phyloP scores from a whole-genome alignment of 176 grass and related monocot genomes.

The Canna indica region DNA sequence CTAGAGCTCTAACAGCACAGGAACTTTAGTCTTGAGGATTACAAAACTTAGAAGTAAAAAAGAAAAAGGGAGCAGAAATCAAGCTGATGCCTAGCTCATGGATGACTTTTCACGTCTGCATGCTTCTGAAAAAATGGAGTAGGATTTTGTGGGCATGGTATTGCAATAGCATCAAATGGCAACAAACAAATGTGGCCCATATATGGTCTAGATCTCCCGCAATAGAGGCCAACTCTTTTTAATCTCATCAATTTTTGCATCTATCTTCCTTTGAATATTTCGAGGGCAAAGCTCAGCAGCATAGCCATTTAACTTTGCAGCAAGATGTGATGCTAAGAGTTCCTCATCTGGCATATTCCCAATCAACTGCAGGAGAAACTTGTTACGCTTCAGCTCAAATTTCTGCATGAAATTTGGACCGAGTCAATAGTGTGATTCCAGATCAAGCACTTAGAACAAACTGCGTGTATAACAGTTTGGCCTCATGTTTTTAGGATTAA shows the following conservation, averaged over 20 bases:
- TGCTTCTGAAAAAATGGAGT: too few species aligned
- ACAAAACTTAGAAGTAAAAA: too few species aligned
- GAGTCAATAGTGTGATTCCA: background rate
- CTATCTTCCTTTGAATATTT: conserved; percentile 54
- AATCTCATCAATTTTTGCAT: conserved; percentile 60
- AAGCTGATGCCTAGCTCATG: too few species aligned
- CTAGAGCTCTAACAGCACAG: too few species aligned
- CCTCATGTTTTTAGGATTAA: background rate
- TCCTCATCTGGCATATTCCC: conserved; percentile 83
- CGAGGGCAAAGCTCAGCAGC: conserved; percentile 66
- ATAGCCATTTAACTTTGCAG: conserved; percentile 67
- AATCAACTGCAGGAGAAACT: conserved; percentile 62
- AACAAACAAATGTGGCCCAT: too few species aligned
- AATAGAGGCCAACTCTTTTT: conserved; percentile 82
- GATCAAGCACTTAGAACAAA: background rate
- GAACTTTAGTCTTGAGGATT: too few species aligned
- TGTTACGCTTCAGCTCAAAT: conserved; percentile 87
- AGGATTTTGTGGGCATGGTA: too few species aligned
- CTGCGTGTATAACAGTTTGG: background rate
- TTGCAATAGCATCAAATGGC: too few species aligned
- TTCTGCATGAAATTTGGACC: conserved; percentile 30
- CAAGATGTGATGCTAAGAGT: conserved; percentile 52
- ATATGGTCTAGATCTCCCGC: conserved; percentile 36
- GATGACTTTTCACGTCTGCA: too few species aligned
- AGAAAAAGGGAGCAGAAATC: too few species aligned